Conservation (phyloP, 208 protist species). For the Acanthamoeba castellanii region DNA sequence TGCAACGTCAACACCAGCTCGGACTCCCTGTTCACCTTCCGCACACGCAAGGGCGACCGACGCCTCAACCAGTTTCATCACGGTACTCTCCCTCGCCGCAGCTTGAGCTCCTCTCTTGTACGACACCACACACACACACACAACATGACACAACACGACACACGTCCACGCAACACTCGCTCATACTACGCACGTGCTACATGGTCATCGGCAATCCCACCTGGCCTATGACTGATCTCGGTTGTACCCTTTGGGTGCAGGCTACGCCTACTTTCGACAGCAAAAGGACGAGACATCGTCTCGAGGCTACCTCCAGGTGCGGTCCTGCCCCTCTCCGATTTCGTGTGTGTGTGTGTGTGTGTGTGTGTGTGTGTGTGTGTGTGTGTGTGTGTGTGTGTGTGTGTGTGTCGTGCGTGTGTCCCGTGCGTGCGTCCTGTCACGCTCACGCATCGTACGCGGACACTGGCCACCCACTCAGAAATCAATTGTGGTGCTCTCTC, state of each 20-base stretch:
- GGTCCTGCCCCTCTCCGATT: background rate
- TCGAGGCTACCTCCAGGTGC: constrained; percentile 32
- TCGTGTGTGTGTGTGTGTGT: background rate
- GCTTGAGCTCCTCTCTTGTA: background rate
- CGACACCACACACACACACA: background rate
- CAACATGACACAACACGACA: background rate
- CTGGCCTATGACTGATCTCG: background rate
- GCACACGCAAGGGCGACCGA: constrained; percentile 38
- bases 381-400: background rate
- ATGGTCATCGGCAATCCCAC: background rate
- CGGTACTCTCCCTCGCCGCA: background rate
- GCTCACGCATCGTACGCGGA: no score
- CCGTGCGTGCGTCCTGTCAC: background rate
- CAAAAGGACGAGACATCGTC: constrained; percentile 39
- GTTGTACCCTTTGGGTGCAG: background rate
- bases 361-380: background rate
- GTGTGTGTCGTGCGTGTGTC: background rate
- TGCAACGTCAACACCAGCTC: constrained; percentile 52
- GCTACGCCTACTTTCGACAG: constrained; percentile 54
- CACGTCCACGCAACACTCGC: no score
- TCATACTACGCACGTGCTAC: no score
- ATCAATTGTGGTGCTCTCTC: constrained; percentile 31
- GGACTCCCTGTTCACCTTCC: constrained; percentile 51
- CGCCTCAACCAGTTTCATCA: constrained; percentile 14
- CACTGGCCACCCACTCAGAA: background rate